Evolutionary conservation across 768 basidiomycete species (phyloP).

Genomic region (Leucocoprinus leucothites): DNA sequence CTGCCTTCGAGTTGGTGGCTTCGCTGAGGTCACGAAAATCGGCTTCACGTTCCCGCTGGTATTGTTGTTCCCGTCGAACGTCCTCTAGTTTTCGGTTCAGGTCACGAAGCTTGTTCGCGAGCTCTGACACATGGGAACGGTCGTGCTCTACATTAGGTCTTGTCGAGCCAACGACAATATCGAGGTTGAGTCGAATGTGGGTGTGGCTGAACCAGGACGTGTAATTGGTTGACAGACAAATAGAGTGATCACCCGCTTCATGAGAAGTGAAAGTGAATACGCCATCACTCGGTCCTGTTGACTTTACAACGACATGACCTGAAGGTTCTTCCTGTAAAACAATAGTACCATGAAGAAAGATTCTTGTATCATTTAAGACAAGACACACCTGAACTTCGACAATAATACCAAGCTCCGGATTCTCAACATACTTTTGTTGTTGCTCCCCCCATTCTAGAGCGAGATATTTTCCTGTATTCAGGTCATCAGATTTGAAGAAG

Average conservation of each 20-base stretch:
- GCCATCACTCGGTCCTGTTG: constrained; percentile 86
- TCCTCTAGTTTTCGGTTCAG: constrained; percentile 93
- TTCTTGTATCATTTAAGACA: neutral
- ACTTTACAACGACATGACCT: constrained; percentile 79
- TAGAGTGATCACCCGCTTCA: constrained; percentile 94
- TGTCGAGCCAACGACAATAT: constrained; percentile 86
- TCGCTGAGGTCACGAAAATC: constrained; percentile 90
- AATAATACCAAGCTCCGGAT: constrained; percentile 80
- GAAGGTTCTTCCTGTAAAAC: constrained; percentile 76
- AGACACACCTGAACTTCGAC: constrained; percentile 79
- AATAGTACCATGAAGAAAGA: neutral
- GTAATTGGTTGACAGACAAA: constrained; percentile 93
- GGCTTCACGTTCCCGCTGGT: constrained; percentile 93
- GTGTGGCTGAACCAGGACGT: constrained; percentile 83
- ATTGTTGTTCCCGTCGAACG: constrained; percentile 93
- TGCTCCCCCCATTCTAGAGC: constrained; percentile 89
- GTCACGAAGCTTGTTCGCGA: constrained; percentile 83
- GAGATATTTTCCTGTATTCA: constrained; percentile 75
- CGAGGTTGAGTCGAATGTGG: constrained; percentile 93
- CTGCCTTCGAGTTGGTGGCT: constrained; percentile 83
- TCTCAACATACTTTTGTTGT: constrained; percentile 60
- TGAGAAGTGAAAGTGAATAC: constrained; percentile 98
- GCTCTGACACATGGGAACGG: constrained; percentile 77
- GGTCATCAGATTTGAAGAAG: neutral
- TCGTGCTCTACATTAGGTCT: constrained; percentile 87